Conservation (phyloP, 2,329 filamentous ascomycete genomes). For the Parastagonospora avenae region DNA sequence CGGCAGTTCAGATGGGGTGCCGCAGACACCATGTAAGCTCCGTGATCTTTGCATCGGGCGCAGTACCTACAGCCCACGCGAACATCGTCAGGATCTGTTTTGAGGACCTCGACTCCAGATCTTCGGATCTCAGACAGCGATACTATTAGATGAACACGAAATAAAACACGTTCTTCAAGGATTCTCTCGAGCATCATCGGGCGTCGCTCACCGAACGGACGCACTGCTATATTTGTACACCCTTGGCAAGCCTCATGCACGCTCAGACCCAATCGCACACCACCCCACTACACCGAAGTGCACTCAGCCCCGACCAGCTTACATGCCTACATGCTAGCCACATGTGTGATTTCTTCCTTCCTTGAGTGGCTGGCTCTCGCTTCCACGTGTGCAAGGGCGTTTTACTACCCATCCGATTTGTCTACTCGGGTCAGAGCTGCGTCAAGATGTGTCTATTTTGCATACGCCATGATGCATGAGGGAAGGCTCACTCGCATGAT, state of each 20-base stretch:
- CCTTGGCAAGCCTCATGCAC: constrained; percentile 18
- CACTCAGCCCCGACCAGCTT: constrained; percentile 36
- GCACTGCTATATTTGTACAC: constrained; percentile 24
- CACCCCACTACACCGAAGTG: constrained; percentile 19
- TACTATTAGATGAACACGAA: constrained; percentile 9
- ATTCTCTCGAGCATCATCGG: constrained; percentile 17
- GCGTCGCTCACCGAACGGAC: constrained; percentile 16
- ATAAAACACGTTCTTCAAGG: constrained; percentile 7
- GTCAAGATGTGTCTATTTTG: constrained; percentile 7
- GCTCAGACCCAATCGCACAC: constrained; percentile 17
- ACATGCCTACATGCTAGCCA: constrained; percentile 5
- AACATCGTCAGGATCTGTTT: constrained; percentile 12
- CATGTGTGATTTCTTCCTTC: constrained; percentile 5
- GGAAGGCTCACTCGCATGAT: constrained; percentile 20
- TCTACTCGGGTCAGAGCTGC: neutral
- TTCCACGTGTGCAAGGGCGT: constrained; percentile 16
- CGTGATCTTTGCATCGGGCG: too few relatives aligned
- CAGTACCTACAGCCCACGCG: neutral
- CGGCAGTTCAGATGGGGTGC: neutral
- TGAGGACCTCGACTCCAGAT: constrained; percentile 15
- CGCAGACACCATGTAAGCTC: too few relatives aligned
- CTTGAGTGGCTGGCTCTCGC: constrained; percentile 7
- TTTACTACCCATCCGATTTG: constrained; percentile 2
- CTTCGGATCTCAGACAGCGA: constrained; percentile 7
- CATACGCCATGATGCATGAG: constrained; percentile 8